These are phyloP conservation scores for Canavalia ensiformis DNA, from an alignment of 306 rosid genomes.

Conservation along the genomic window DNA sequence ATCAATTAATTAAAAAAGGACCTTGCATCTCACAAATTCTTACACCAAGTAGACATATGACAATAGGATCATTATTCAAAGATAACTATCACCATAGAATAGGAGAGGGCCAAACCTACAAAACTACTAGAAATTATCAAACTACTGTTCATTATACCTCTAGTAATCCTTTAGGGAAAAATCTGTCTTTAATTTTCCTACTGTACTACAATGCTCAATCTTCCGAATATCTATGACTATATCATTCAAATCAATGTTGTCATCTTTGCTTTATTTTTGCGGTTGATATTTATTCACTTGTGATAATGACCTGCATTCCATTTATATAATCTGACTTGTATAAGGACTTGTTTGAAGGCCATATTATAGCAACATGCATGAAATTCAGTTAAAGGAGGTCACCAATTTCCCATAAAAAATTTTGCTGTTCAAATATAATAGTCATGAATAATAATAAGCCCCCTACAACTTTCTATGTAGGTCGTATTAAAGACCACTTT, in stretches of 20 bases:
- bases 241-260: conserved; percentile 45
- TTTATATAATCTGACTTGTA: not conserved
- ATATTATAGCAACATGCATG: conserved; percentile 21
- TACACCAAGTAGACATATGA: too few species aligned
- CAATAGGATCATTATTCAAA: too few species aligned
- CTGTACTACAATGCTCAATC: conserved; percentile 42
- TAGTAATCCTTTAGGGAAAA: too few species aligned
- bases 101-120: too few species aligned
- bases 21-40: too few species aligned
- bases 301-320: conserved; percentile 61
- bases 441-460: too few species aligned
- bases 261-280: conserved; percentile 48
- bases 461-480: not conserved
- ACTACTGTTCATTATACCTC: too few species aligned
- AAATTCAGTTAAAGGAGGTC: conserved; percentile 32
- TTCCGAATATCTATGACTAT: conserved; percentile 64
- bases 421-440: too few species aligned
- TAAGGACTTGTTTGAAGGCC: conserved; percentile 29
- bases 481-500: not conserved
- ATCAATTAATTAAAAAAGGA: too few species aligned
- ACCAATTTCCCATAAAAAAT: not conserved
- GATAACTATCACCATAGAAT: too few species aligned
- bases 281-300: conserved; percentile 44
- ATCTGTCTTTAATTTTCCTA: conserved; percentile 34
- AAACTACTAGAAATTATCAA: too few species aligned